phyloP scores from a whole-genome alignment of 176 grass and related monocot genomes.

The Bonia amplexicaulis region DNA sequence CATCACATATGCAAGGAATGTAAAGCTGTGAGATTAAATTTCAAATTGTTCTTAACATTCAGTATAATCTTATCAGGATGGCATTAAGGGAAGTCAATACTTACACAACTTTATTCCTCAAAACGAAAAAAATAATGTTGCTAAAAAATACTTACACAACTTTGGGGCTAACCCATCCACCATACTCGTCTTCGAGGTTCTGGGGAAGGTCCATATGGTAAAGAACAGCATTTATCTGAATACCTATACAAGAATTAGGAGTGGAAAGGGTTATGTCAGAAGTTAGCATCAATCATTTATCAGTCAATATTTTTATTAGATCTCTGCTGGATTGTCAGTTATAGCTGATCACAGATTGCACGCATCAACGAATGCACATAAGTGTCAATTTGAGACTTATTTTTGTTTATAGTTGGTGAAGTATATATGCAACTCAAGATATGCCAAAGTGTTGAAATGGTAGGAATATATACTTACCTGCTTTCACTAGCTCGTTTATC shows the following conservation, averaged over 20 bases:
- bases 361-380: neutral
- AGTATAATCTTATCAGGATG: neutral
- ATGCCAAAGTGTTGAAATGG: neutral
- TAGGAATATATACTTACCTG: neutral
- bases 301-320: neutral
- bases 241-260: constrained; percentile 29
- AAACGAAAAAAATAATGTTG: no score
- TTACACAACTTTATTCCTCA: constrained; percentile 36
- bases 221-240: constrained; percentile 38
- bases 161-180: constrained; percentile 54
- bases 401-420: no score
- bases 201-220: constrained; percentile 61
- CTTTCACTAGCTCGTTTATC: constrained; percentile 52
- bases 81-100: neutral
- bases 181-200: constrained; percentile 58
- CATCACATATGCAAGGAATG: neutral
- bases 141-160: no score
- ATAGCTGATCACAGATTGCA: neutral
- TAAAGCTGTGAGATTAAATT: neutral
- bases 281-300: neutral
- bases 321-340: neutral
- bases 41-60: no score
- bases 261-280: neutral
- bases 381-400: no score
- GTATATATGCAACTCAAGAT: neutral